Percentiles rank a stretch among this genome's conserved stretches.
Evolutionary conservation across 192 early-diverging fungal species (phyloP).

Genomic region (Dissophora globulifera): DNA sequence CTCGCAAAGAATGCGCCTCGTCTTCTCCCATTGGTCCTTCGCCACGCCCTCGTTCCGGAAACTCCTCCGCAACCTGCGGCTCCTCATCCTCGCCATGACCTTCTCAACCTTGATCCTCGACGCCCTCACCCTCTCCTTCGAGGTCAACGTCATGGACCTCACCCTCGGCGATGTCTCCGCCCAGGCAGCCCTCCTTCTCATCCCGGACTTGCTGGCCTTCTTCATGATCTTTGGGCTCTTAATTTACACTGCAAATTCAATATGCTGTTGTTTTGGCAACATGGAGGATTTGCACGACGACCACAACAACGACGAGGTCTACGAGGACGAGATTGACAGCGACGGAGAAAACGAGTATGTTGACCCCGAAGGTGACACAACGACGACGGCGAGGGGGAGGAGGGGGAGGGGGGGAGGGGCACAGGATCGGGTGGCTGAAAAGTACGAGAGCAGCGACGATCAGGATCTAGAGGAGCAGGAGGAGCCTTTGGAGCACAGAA

Average conservation of each 20-base stretch:
- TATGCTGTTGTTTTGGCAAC: conserved; percentile 7
- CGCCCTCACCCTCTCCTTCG: conserved; percentile 44
- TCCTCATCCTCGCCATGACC: conserved; percentile 19
- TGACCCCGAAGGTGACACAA: too few species aligned
- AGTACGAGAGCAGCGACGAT: not conserved
- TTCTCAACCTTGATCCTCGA: conserved; percentile 40
- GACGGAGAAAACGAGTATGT: too few species aligned
- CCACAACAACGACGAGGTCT: not conserved
- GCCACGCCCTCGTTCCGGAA: not conserved
- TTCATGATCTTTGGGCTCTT: conserved; percentile 8
- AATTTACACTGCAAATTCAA: conserved; percentile 1
- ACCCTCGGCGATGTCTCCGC: conserved; percentile 1
- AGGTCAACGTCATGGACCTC: conserved; percentile 37
- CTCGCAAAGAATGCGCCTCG: too few species aligned
- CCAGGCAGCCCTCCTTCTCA: conserved; percentile 20
- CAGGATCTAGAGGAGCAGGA: not conserved
- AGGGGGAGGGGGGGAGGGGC: too few species aligned
- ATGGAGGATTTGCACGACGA: not conserved
- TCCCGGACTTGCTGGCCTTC: conserved; percentile 31
- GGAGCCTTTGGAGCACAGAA: not conserved
- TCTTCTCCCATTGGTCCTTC: too few species aligned
- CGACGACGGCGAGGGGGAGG: too few species aligned
- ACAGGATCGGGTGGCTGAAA: not conserved
- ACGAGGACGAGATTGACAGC: not conserved
- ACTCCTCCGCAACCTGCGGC: conserved; percentile 4